These are phyloP conservation scores for Eucalyptus decipiens DNA, from an alignment of 345 rosid species.

Conservation along the genomic window DNA sequence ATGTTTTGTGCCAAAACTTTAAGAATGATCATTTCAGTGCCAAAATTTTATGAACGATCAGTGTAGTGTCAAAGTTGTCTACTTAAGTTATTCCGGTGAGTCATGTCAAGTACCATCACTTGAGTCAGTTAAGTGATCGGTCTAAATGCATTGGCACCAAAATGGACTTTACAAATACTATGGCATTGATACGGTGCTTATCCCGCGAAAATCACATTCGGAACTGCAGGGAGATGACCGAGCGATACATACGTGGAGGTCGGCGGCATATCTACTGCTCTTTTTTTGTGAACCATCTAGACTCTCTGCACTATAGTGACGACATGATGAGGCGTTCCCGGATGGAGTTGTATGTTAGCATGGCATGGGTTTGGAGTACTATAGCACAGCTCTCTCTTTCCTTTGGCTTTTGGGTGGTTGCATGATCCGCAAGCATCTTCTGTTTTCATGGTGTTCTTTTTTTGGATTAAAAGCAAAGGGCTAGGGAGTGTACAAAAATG, in stretches of 20 bases:
- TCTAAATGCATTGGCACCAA: background rate
- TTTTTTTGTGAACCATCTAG: background rate
- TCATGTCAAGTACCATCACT: background rate
- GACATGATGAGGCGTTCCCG: background rate
- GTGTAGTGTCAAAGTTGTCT: background rate
- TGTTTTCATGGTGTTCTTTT: background rate
- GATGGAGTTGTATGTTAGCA: background rate
- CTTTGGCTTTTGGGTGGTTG: background rate
- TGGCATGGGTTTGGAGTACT: background rate
- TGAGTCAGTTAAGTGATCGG: background rate
- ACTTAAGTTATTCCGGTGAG: background rate
- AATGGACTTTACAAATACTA: background rate
- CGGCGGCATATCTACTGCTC: background rate
- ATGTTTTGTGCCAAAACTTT: background rate
- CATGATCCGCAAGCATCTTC: background rate
- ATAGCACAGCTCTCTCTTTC: background rate
- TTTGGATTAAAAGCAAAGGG: background rate
- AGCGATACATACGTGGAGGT: background rate
- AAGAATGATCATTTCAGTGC: background rate
- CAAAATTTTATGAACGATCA: background rate
- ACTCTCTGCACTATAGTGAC: background rate
- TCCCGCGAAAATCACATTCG: background rate
- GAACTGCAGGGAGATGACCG: background rate
- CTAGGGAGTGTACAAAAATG: background rate
- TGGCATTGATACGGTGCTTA: background rate